Conservation (phyloP, 1,284 basidiomycete genomes). For the Sporisorium reilianum region DNA sequence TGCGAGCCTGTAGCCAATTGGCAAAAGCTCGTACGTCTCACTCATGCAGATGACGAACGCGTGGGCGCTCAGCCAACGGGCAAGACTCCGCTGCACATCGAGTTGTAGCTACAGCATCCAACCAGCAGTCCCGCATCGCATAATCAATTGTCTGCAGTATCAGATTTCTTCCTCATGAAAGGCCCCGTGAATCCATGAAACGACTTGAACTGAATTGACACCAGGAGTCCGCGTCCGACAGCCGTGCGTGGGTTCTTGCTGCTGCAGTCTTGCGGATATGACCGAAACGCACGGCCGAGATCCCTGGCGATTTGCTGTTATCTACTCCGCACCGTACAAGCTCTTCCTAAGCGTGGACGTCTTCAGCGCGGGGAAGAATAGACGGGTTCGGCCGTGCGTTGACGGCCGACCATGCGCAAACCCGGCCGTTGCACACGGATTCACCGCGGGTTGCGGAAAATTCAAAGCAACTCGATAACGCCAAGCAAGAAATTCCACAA, state of each 20-base stretch:
- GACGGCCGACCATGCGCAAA: constrained; percentile 5
- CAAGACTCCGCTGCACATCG: constrained; percentile 32
- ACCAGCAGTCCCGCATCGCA: background rate
- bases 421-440: constrained; percentile 13
- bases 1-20: constrained; percentile 34
- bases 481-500: too few relatives aligned
- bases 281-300: constrained; percentile 15
- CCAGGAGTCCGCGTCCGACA: background rate
- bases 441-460: constrained; percentile 9
- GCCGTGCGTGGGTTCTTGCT: background rate
- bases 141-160: background rate
- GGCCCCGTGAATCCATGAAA: background rate
- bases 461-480: background rate
- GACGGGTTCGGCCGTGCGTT: too few relatives aligned
- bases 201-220: background rate
- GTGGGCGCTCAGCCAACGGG: constrained; percentile 14
- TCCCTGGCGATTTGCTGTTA: background rate
- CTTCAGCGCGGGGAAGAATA: background rate
- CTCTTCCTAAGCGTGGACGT: background rate
- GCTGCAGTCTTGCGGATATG: constrained; percentile 9
- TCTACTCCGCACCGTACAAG: background rate
- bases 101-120: constrained; percentile 8
- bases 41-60: constrained; percentile 12
- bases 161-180: background rate
- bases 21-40: constrained; percentile 19